Percentiles rank a stretch among this genome's conserved stretches.
Evolutionary conservation across 2,329 filamentous ascomycete genomes (phyloP).

Genomic region (Diaporthe citrichinensis): DNA sequence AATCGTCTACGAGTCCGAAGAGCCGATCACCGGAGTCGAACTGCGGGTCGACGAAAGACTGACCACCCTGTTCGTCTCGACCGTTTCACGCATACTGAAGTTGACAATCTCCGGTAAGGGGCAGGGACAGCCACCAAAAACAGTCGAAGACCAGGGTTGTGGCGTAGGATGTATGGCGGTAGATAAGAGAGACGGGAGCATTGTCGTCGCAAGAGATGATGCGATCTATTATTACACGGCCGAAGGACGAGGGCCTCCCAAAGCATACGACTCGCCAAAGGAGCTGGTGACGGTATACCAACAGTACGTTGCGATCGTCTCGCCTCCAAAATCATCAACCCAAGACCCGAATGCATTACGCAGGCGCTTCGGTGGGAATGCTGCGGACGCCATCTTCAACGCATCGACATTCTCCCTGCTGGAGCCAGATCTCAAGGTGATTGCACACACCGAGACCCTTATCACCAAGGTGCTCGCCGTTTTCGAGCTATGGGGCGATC

Average conservation of each 20-base stretch:
- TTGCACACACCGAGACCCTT: constrained; percentile 90
- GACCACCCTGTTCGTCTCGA: constrained; percentile 92
- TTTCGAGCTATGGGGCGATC: constrained; percentile 90
- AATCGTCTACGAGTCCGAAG: constrained; percentile 95
- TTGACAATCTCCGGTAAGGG: constrained; percentile 89
- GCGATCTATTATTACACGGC: constrained; percentile 94
- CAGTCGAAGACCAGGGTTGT: constrained; percentile 90
- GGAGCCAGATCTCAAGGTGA: constrained; percentile 91
- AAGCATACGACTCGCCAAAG: constrained; percentile 93
- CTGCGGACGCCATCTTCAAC: constrained; percentile 84
- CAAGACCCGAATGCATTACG: constrained; percentile 74
- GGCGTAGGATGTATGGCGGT: constrained; percentile 96
- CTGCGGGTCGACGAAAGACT: constrained; percentile 72
- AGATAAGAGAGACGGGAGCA: constrained; percentile 83
- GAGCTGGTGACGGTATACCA: constrained; percentile 83
- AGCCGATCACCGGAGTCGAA: constrained; percentile 93
- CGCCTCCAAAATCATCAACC: constrained; percentile 73
- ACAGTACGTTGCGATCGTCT: constrained; percentile 90
- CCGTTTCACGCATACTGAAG: constrained; percentile 88
- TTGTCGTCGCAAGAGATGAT: constrained; percentile 94
- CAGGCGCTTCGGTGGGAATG: constrained; percentile 79
- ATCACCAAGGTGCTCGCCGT: constrained; percentile 84
- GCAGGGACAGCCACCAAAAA: constrained; percentile 89
- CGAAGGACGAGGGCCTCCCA: constrained; percentile 87
- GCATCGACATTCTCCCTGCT: constrained; percentile 90